Percentiles rank a stretch among this genome's conserved stretches.
These are phyloP conservation scores for Thecaphora thlaspeos DNA, from an alignment of 1,284 basidiomycete species.

Conservation along the genomic window DNA sequence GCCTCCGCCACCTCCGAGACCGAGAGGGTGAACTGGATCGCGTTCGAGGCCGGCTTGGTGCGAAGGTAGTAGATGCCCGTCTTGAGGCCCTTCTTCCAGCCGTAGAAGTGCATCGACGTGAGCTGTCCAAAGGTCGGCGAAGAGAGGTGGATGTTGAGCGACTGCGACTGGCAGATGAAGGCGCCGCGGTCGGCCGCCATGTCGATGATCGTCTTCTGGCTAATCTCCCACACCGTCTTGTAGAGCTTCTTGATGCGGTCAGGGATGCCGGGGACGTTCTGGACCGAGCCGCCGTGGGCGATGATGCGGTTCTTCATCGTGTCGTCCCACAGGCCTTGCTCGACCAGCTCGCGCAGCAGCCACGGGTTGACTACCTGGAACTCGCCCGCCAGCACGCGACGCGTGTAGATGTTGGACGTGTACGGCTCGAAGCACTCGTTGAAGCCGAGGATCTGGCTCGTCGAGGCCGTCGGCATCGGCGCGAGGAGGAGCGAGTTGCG, in stretches of 20 bases:
- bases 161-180: conserved; percentile 86
- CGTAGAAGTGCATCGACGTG: conserved; percentile 94
- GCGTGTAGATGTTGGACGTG: conserved; percentile 96
- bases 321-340: conserved; percentile 93
- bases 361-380: conserved; percentile 99
- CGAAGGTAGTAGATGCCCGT: conserved; percentile 83
- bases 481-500: conserved; percentile 92
- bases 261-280: conserved; percentile 61
- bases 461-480: conserved; percentile 98
- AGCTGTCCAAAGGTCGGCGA: conserved; percentile 90
- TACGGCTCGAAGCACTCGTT: conserved; percentile 99
- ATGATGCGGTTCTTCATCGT: conserved; percentile 99
- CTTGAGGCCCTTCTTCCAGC: conserved; percentile 99
- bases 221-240: conserved; percentile 99
- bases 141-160: conserved; percentile 87
- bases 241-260: conserved; percentile 74
- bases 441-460: conserved; percentile 95
- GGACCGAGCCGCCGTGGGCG: conserved; percentile 89
- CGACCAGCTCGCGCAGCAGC: conserved; percentile 94
- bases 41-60: conserved; percentile 88
- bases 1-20: conserved; percentile 71
- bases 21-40: conserved; percentile 97
- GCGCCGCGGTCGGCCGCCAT: conserved; percentile 97
- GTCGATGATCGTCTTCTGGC: conserved; percentile 96
- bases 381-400: conserved; percentile 97